phyloP scores from a whole-genome alignment of 169 alveolate genomes.

The Toxoplasma gondii region DNA sequence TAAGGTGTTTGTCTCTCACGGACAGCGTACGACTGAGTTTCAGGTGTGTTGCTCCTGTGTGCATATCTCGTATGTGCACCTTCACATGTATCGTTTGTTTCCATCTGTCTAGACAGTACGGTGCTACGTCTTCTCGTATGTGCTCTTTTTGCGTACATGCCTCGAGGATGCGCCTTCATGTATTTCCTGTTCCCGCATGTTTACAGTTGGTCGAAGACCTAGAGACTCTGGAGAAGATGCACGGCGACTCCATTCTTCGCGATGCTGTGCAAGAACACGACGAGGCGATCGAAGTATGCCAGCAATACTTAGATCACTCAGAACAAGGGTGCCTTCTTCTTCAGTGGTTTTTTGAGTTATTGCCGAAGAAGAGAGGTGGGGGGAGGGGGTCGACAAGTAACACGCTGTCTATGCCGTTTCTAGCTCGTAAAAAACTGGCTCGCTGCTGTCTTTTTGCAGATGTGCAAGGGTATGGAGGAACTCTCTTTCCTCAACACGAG shows the following conservation, averaged over 20 bases:
- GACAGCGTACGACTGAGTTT: no score
- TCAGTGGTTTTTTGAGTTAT: neutral
- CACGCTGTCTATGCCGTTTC: neutral
- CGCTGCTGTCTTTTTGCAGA: neutral
- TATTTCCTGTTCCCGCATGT: neutral
- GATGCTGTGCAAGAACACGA: neutral
- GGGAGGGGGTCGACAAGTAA: neutral
- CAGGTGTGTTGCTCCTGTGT: no score
- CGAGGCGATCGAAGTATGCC: neutral
- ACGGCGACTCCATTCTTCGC: neutral
- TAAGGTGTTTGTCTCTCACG: no score
- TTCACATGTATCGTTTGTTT: no score
- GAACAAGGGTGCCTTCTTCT: neutral
- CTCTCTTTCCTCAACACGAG: constrained; percentile 11
- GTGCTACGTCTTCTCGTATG: no score
- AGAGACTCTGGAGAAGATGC: neutral
- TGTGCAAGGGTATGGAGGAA: neutral
- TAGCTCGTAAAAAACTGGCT: no score
- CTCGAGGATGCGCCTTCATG: neutral
- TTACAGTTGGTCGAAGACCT: neutral
- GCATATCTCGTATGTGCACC: no score
- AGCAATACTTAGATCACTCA: neutral
- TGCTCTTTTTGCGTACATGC: neutral
- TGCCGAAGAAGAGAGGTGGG: neutral
- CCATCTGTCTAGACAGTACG: no score